Conservation (phyloP, 495 filamentous ascomycete genomes). For the Pyrenula aspistea region DNA sequence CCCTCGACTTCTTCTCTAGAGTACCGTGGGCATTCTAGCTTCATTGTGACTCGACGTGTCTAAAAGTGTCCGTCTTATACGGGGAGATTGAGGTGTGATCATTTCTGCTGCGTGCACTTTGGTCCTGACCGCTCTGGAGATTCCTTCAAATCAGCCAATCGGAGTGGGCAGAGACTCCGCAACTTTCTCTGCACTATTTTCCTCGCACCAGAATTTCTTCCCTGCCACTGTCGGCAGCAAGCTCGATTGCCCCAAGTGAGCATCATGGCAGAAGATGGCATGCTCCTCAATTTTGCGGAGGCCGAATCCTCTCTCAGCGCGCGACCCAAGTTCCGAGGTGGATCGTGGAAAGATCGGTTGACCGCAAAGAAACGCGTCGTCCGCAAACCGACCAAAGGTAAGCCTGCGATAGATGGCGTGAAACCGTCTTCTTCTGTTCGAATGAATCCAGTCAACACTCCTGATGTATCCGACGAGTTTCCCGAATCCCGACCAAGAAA, state of each 20-base stretch:
- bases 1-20: too few relatives aligned
- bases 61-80: too few relatives aligned
- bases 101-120: not conserved
- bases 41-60: too few relatives aligned
- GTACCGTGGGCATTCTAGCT: too few relatives aligned
- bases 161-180: not conserved
- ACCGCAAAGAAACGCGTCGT: constrained; percentile 55
- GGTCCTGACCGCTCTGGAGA: not conserved
- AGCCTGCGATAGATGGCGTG: constrained; percentile 3
- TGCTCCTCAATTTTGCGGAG: constrained; percentile 86
- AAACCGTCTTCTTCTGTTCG: not conserved
- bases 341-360: constrained; percentile 79
- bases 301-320: constrained; percentile 37
- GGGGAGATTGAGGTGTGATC: not conserved
- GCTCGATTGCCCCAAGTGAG: too few relatives aligned
- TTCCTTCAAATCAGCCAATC: not conserved
- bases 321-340: constrained; percentile 67
- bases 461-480: constrained; percentile 2
- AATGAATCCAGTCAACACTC: not conserved
- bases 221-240: too few relatives aligned
- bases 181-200: not conserved
- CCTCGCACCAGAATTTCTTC: not conserved
- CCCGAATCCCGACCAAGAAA: constrained; percentile 22
- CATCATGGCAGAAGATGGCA: constrained; percentile 93
- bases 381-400: constrained; percentile 32